A percentile compares a stretch with the other conserved stretches of the same genome.
Evolutionary conservation across 1,139 yeast genomes (phyloP).

Genomic region (Magnusiomyces clavatus): DNA sequence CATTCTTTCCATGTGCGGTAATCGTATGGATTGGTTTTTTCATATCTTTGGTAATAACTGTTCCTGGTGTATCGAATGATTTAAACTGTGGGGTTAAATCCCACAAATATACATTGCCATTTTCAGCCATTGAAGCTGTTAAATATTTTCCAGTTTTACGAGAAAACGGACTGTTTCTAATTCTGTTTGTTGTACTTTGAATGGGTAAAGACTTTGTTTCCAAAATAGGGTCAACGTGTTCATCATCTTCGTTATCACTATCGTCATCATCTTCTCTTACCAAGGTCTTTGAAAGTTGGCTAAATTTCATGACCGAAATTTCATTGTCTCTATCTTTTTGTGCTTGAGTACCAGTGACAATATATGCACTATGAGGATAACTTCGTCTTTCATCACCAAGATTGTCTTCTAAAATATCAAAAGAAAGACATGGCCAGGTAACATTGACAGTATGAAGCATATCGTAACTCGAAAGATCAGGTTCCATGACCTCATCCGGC

Average conservation of each 20-base stretch:
- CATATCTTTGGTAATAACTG: constrained; percentile 63
- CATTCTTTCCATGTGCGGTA: constrained; percentile 84
- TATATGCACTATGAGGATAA: constrained; percentile 80
- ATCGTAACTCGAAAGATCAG: constrained; percentile 92
- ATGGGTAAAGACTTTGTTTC: constrained; percentile 75
- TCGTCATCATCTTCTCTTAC: constrained; percentile 71
- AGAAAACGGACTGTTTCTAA: constrained; percentile 79
- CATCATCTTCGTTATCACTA: constrained; percentile 65
- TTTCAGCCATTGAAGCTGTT: constrained; percentile 84
- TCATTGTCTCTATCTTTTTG: constrained; percentile 80
- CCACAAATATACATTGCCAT: constrained; percentile 80
- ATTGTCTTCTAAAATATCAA: constrained; percentile 80
- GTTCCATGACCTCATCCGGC: constrained; percentile 92
- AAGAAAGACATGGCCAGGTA: constrained; percentile 95
- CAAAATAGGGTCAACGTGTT: constrained; percentile 73
- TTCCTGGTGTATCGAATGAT: constrained; percentile 86
- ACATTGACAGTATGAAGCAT: constrained; percentile 91
- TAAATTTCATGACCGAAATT: constrained; percentile 71
- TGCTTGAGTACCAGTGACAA: constrained; percentile 95
- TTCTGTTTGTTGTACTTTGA: constrained; percentile 79
- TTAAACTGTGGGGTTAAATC: constrained; percentile 73
- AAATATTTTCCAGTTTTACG: constrained; percentile 70
- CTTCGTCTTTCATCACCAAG: constrained; percentile 83
- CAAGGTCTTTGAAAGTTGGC: constrained; percentile 76
- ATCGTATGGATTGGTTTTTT: constrained; percentile 84